Conservation (phyloP, 176 grass and related monocot species). For the Elaeis guineensis region DNA sequence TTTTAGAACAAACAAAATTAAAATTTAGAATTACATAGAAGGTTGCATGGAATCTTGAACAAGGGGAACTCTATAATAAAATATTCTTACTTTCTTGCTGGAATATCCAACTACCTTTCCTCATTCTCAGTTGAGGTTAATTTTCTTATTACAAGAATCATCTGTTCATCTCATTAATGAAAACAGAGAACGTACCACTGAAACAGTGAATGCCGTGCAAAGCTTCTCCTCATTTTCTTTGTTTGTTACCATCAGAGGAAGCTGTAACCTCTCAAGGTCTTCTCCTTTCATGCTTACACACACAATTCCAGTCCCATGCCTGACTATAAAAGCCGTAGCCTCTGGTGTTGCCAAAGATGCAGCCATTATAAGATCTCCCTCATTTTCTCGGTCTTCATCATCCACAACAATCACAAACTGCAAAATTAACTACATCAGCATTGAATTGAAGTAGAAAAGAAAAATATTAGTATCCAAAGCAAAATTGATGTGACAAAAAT, state of each 20-base stretch:
- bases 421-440: slow-evolving; percentile 13
- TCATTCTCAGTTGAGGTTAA: no score
- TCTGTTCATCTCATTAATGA: no score
- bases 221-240: slow-evolving; percentile 98
- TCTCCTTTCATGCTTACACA: slow-evolving; percentile 99
- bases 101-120: no score
- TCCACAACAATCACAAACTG: slow-evolving; percentile 95
- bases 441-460: neutral
- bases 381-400: slow-evolving; percentile 89
- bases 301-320: slow-evolving; percentile 86
- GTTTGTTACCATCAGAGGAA: slow-evolving; percentile 73
- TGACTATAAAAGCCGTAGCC: slow-evolving; percentile 86
- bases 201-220: slow-evolving; percentile 76
- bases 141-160: no score
- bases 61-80: no score
- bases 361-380: slow-evolving; percentile 99
- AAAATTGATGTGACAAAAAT: slow-evolving; percentile 8
- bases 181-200: slow-evolving; percentile 45
- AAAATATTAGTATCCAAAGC: neutral
- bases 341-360: slow-evolving; percentile 88
- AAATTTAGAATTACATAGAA: neutral
- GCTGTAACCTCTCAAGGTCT: slow-evolving; percentile 75
- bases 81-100: no score
- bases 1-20: neutral
- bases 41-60: no score